A percentile compares a stretch with the other conserved stretches of the same genome.
Evolutionary conservation across 352 stramenopile genomes (phyloP).

Genomic region (Phytophthora macrochlamydospora): DNA sequence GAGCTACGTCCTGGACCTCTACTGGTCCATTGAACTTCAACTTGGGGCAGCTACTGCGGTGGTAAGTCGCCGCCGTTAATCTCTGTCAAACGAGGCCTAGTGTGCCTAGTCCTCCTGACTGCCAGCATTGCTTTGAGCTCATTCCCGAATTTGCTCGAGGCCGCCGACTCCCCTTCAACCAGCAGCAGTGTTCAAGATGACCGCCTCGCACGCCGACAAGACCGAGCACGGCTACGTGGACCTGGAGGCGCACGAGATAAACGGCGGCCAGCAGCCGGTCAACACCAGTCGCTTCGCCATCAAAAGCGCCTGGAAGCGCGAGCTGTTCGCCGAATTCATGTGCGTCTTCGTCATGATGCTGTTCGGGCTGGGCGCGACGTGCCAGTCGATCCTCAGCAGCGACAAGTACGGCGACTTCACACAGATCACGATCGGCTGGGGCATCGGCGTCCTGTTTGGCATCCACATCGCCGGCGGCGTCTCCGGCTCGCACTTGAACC

Average conservation of each 20-base stretch:
- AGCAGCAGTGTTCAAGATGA: slow-evolving; percentile 13
- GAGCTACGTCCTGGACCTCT: slow-evolving; percentile 21
- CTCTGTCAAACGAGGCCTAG: slow-evolving; percentile 28
- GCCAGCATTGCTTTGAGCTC: slow-evolving; percentile 7
- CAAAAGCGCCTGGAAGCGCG: slow-evolving; percentile 39
- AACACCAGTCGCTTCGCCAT: slow-evolving; percentile 36
- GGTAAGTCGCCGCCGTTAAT: slow-evolving; percentile 32
- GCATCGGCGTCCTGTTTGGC: slow-evolving; percentile 51
- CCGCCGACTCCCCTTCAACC: slow-evolving; percentile 15
- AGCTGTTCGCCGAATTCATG: slow-evolving; percentile 43
- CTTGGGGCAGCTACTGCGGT: slow-evolving; percentile 22
- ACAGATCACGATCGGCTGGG: slow-evolving; percentile 48
- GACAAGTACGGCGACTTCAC: slow-evolving; percentile 38
- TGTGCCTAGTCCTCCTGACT: background rate
- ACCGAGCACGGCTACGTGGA: slow-evolving; percentile 40
- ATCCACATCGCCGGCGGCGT: slow-evolving; percentile 50
- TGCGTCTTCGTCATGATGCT: slow-evolving; percentile 48
- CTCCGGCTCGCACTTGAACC: slow-evolving; percentile 54
- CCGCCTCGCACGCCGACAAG: slow-evolving; percentile 33
- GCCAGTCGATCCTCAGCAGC: slow-evolving; percentile 38
- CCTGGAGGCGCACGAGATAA: slow-evolving; percentile 29
- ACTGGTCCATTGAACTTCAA: slow-evolving; percentile 38
- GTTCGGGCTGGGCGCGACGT: slow-evolving; percentile 41
- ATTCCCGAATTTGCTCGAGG: slow-evolving; percentile 26
- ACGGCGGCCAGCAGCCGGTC: slow-evolving; percentile 9